Percentiles rank a stretch among this genome's conserved stretches.
Conservation (phyloP, 768 basidiomycete species). For the Pisolithus marmoratus region DNA sequence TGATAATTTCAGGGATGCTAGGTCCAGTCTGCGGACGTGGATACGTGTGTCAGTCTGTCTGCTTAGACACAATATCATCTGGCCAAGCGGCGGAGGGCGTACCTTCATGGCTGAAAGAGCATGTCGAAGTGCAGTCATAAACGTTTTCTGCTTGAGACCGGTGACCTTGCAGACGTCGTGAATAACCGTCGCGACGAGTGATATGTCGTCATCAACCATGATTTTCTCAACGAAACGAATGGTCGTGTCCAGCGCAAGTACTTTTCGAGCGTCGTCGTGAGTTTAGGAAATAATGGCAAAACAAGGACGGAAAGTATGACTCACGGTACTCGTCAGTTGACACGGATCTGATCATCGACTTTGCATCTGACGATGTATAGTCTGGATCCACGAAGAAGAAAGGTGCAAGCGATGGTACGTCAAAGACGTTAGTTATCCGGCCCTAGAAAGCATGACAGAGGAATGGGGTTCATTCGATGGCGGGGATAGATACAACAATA, state of each 20-base stretch:
- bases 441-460: background rate
- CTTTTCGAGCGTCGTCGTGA: background rate
- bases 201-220: background rate
- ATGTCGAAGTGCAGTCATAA: conserved; percentile 72
- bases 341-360: conserved; percentile 43
- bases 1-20: conserved; percentile 35
- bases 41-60: background rate
- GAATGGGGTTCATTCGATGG: background rate
- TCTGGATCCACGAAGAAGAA: conserved; percentile 79
- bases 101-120: conserved; percentile 84
- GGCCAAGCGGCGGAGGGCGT: conserved; percentile 10
- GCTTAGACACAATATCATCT: too few relatives aligned
- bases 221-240: conserved; percentile 2
- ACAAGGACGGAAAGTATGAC: conserved; percentile 6
- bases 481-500: background rate
- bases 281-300: background rate
- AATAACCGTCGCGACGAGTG: conserved; percentile 33
- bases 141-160: conserved; percentile 39
- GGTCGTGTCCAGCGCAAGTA: conserved; percentile 5
- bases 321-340: conserved; percentile 40
- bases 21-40: conserved; percentile 33
- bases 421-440: conserved; percentile 59
- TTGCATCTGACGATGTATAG: conserved; percentile 48
- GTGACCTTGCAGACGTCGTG: conserved; percentile 39
- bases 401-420: conserved; percentile 61